phyloP scores from a whole-genome alignment of 2,329 filamentous ascomycete species.

The Microdochium trichocladiopsis region DNA sequence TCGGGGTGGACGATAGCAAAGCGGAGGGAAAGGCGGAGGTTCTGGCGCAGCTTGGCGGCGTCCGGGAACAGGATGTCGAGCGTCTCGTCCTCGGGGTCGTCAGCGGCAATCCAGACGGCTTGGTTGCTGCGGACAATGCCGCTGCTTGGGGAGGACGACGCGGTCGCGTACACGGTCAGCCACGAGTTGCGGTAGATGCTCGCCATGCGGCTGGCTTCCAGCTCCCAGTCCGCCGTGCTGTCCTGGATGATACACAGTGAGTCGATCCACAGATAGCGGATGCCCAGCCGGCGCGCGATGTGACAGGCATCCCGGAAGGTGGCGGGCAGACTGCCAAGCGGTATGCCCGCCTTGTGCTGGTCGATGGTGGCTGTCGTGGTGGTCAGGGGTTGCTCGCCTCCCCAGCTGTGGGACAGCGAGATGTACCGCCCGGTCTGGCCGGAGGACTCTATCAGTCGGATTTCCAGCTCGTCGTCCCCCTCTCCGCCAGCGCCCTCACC shows the following conservation, averaged over 20 bases:
- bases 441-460: conserved; percentile 1
- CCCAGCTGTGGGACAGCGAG: conserved; percentile 9
- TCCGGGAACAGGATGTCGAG: conserved; percentile 3
- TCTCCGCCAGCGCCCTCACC: not conserved
- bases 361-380: conserved; percentile 3
- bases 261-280: conserved; percentile 7
- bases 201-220: conserved; percentile 9
- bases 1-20: not conserved
- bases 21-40: conserved; percentile 1
- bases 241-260: conserved; percentile 9
- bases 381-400: conserved; percentile 4
- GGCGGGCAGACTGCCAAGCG: conserved; percentile 4
- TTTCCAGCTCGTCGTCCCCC: not conserved
- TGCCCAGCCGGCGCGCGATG: conserved; percentile 2
- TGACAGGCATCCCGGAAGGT: conserved; percentile 5
- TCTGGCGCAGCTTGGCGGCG: not conserved
- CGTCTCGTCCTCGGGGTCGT: conserved; percentile 2
- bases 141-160: conserved; percentile 1
- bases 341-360: conserved; percentile 2
- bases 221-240: conserved; percentile 4
- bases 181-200: conserved; percentile 9
- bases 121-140: not conserved
- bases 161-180: conserved; percentile 5
- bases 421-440: conserved; percentile 2
- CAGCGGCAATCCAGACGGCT: conserved; percentile 1